phyloP scores from a whole-genome alignment of 352 stramenopile species.

The Phytophthora pinifolia region DNA sequence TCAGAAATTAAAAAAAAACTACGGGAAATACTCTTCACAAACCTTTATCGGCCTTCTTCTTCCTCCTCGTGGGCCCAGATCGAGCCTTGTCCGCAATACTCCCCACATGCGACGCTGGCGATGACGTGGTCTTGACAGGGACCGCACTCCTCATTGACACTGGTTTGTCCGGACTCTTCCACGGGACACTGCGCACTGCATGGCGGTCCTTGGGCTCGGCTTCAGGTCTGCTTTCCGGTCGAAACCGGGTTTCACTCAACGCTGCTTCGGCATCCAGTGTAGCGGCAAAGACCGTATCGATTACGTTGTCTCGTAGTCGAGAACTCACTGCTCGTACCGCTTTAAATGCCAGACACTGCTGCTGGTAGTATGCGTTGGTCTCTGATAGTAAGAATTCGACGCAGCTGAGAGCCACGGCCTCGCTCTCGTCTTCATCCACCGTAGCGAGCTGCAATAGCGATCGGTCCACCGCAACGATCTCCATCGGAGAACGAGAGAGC shows the following conservation, averaged over 20 bases:
- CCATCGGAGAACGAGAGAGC: conserved; percentile 7
- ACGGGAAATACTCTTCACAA: too few species aligned
- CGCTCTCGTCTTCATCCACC: conserved; percentile 54
- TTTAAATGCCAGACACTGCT: conserved; percentile 34
- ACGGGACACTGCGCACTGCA: conserved; percentile 44
- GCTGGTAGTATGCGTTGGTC: conserved; percentile 51
- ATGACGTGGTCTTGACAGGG: conserved; percentile 5
- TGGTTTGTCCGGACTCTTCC: conserved; percentile 34
- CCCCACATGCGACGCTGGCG: conserved; percentile 11
- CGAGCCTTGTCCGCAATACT: conserved; percentile 19
- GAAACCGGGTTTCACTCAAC: conserved; percentile 22
- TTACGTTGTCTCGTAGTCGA: conserved; percentile 34
- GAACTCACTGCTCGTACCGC: conserved; percentile 28
- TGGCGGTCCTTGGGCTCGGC: conserved; percentile 44
- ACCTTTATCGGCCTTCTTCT: conserved; percentile 15
- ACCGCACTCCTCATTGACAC: not conserved
- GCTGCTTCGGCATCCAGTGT: conserved; percentile 25
- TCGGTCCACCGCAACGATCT: conserved; percentile 44
- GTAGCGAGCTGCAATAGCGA: conserved; percentile 31
- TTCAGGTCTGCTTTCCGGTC: conserved; percentile 24
- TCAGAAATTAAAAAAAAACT: not conserved
- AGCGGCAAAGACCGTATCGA: conserved; percentile 41
- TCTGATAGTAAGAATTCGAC: conserved; percentile 58
- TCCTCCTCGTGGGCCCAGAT: conserved; percentile 5
- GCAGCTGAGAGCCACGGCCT: conserved; percentile 48